Conservation (phyloP, 2,329 filamentous ascomycete genomes). For the Cladorrhinum sp. region DNA sequence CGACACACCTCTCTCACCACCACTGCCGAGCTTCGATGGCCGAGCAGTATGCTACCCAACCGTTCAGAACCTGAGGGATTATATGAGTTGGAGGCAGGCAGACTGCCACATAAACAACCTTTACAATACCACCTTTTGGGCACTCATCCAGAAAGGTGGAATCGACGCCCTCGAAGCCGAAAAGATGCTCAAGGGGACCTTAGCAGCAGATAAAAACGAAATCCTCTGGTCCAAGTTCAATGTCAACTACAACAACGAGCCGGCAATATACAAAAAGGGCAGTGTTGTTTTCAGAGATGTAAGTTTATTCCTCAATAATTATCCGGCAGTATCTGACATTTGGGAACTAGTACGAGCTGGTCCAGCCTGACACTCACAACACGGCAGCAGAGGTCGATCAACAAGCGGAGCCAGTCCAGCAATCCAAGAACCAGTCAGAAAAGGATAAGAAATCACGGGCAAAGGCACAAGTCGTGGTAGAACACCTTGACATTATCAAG, state of each 20-base stretch:
- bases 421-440: slow-evolving; percentile 77
- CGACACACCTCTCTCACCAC: slow-evolving; percentile 64
- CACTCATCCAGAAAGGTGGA: slow-evolving; percentile 73
- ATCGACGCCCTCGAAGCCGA: slow-evolving; percentile 78
- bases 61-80: slow-evolving; percentile 79
- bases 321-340: not conserved
- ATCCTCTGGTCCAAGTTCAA: slow-evolving; percentile 84
- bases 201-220: slow-evolving; percentile 90
- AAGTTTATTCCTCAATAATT: slow-evolving; percentile 33
- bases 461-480: slow-evolving; percentile 77
- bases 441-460: slow-evolving; percentile 76
- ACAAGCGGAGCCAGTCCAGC: slow-evolving; percentile 50
- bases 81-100: slow-evolving; percentile 94
- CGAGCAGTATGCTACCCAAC: slow-evolving; percentile 87
- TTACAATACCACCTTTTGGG: slow-evolving; percentile 97
- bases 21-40: slow-evolving; percentile 88
- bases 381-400: slow-evolving; percentile 46
- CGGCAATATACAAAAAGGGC: slow-evolving; percentile 88
- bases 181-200: slow-evolving; percentile 75
- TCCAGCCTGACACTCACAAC: slow-evolving; percentile 54
- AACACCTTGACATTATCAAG: slow-evolving; percentile 91
- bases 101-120: slow-evolving; percentile 99
- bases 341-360: slow-evolving; percentile 61
- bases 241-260: slow-evolving; percentile 98
- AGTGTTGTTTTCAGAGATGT: slow-evolving; percentile 85